These are phyloP conservation scores for Plantago elongata DNA, from an alignment of 257 asterid genomes.

Conservation along the genomic window DNA sequence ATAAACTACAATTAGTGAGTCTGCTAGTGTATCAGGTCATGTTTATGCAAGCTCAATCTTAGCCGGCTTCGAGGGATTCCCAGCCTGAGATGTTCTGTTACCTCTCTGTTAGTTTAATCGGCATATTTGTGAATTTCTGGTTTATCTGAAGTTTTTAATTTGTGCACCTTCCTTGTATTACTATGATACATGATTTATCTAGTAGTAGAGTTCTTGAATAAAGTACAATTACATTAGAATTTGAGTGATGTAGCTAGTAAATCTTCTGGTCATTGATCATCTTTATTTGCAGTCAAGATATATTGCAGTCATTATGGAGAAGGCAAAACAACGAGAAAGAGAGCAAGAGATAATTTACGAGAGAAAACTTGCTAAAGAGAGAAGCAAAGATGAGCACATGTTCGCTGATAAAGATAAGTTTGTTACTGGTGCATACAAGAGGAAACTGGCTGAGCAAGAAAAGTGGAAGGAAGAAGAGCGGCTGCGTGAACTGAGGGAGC, in stretches of 20 bases:
- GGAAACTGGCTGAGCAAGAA: constrained; percentile 86
- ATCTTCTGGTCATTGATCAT: constrained; percentile 4
- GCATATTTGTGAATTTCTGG: background rate
- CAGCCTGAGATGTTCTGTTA: background rate
- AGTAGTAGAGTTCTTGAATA: background rate
- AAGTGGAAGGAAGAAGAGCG: constrained; percentile 93
- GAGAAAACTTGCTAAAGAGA: constrained; percentile 92
- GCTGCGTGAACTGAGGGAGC: constrained; percentile 70
- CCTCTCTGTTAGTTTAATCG: constrained; percentile 8
- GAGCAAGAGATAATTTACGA: constrained; percentile 79
- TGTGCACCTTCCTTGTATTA: constrained; percentile 3
- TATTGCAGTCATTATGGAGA: constrained; percentile 52
- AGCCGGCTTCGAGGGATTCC: background rate
- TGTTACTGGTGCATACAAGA: constrained; percentile 83
- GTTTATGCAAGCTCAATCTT: background rate
- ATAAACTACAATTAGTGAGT: constrained; percentile 1
- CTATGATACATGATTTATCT: background rate
- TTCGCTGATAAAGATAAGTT: constrained; percentile 78
- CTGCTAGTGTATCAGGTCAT: no score
- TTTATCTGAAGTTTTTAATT: background rate
- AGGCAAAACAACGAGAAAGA: constrained; percentile 78
- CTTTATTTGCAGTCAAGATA: constrained; percentile 68
- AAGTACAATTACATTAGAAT: constrained; percentile 1
- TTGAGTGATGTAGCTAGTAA: constrained; percentile 3
- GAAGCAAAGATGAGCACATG: constrained; percentile 75